Percentiles rank a stretch among this genome's conserved stretches.
These are phyloP conservation scores for Tolypocladium guangdongense DNA, from an alignment of 2,329 filamentous ascomycete genomes.

Conservation along the genomic window DNA sequence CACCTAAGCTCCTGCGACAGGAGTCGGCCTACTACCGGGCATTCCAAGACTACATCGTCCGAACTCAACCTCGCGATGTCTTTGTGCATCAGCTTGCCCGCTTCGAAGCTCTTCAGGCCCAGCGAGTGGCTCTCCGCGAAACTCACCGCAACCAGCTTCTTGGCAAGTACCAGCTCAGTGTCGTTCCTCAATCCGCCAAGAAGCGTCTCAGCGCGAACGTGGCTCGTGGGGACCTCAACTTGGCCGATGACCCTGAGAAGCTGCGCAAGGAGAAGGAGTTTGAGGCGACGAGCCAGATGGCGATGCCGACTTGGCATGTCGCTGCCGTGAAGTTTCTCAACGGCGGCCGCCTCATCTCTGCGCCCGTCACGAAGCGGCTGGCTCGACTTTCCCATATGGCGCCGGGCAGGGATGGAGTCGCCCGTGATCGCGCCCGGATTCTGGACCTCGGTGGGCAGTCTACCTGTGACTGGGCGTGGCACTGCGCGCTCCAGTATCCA, in stretches of 20 bases:
- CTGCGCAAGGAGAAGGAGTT: conserved; percentile 64
- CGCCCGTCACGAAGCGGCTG: conserved; percentile 52
- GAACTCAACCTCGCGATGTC: conserved; percentile 57
- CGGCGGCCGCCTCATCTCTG: conserved; percentile 52
- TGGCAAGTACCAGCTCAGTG: conserved; percentile 72
- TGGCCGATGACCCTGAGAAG: conserved; percentile 52
- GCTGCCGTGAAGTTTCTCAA: conserved; percentile 50
- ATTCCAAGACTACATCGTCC: conserved; percentile 64
- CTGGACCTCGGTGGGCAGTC: conserved; percentile 80
- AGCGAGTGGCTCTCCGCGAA: conserved; percentile 62
- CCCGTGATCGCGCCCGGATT: conserved; percentile 51
- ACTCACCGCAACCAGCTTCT: conserved; percentile 71
- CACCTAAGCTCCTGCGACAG: conserved; percentile 40
- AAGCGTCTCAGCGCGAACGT: conserved; percentile 64
- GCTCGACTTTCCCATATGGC: conserved; percentile 41
- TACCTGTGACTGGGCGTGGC: conserved; percentile 92
- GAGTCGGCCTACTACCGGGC: conserved; percentile 83
- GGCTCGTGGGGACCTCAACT: conserved; percentile 56
- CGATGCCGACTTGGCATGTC: conserved; percentile 49
- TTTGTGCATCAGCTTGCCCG: conserved; percentile 78
- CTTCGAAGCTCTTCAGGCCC: conserved; percentile 79
- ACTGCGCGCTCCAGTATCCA: conserved; percentile 76
- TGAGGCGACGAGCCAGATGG: conserved; percentile 66
- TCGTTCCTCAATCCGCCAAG: conserved; percentile 56
- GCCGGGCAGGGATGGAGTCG: conserved; percentile 29